Percentiles rank a stretch among this genome's conserved stretches.
Evolutionary conservation across 257 asterid genomes (phyloP).

Genomic region (Fraxinus pennsylvanica): DNA sequence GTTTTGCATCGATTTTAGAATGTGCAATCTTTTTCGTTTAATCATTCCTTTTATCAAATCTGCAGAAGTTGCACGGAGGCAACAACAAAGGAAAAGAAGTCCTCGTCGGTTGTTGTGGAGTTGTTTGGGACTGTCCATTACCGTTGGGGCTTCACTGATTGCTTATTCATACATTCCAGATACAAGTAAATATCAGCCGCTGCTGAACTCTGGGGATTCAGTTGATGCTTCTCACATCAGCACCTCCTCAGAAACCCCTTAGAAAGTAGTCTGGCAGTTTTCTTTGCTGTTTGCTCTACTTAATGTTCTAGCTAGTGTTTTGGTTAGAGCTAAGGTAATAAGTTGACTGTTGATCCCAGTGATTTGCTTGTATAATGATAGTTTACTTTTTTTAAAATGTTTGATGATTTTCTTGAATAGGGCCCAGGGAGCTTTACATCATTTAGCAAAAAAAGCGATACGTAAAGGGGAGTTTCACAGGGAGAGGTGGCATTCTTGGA

Average conservation of each 20-base stretch:
- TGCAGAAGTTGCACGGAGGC: constrained; percentile 71
- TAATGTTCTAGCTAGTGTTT: constrained; percentile 3
- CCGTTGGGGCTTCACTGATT: constrained; percentile 52
- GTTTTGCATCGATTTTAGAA: not conserved
- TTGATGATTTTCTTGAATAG: not conserved
- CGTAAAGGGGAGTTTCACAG: too few relatives aligned
- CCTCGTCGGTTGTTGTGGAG: constrained; percentile 67
- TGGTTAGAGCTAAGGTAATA: constrained; percentile 22
- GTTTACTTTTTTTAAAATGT: not conserved
- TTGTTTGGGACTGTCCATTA: constrained; percentile 51
- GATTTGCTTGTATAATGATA: not conserved
- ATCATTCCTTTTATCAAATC: not conserved
- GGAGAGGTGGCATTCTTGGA: too few relatives aligned
- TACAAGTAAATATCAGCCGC: constrained; percentile 27
- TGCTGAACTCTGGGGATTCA: constrained; percentile 24
- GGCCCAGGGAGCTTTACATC: not conserved
- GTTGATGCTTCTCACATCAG: constrained; percentile 27
- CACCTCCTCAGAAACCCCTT: constrained; percentile 28
- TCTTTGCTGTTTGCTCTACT: not conserved
- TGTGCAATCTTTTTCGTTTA: constrained; percentile 2
- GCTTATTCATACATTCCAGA: constrained; percentile 51
- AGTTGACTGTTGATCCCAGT: not conserved
- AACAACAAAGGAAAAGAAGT: constrained; percentile 51
- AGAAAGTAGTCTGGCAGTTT: not conserved
- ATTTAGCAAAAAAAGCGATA: too few relatives aligned